A percentile compares a stretch with the other conserved stretches of the same genome.
These are phyloP conservation scores for Macaranga tanarius DNA, from an alignment of 441 rosid species.

Conservation along the genomic window DNA sequence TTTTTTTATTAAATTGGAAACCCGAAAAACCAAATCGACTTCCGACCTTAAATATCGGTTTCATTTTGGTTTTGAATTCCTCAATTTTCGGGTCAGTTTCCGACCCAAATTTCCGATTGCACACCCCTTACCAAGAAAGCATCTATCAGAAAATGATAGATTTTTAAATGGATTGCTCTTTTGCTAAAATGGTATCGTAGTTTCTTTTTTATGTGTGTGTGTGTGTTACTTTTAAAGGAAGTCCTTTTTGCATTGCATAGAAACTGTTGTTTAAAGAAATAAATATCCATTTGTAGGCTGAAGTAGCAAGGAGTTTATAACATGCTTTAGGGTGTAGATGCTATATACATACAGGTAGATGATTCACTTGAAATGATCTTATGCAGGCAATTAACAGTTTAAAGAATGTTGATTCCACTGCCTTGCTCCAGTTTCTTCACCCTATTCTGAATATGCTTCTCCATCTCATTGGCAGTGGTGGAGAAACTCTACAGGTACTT, in stretches of 20 bases:
- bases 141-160: slow-evolving; percentile 7
- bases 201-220: not conserved
- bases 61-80: too few species aligned
- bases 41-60: too few species aligned
- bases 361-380: slow-evolving; percentile 6
- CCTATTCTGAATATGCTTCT: slow-evolving; percentile 98
- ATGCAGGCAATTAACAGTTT: slow-evolving; percentile 97
- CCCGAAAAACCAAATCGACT: too few species aligned
- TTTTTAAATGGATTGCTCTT: not conserved
- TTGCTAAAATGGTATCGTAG: not conserved
- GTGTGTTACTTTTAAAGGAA: not conserved
- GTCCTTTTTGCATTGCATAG: not conserved
- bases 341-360: not conserved
- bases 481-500: slow-evolving; percentile 98
- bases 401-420: slow-evolving; percentile 97
- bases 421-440: slow-evolving; percentile 98
- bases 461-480: slow-evolving; percentile 99
- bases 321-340: too few species aligned
- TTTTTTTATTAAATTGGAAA: too few species aligned
- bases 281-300: not conserved
- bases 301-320: not conserved
- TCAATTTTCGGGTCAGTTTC: too few species aligned
- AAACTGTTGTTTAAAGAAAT: not conserved
- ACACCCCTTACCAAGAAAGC: not conserved
- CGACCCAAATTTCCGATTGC: too few species aligned